Evolutionary conservation across 2,329 filamentous ascomycete genomes (phyloP), one percentile per base, ranked within the genome.

Genomic region (Aureobasidium zeae): DNA sequence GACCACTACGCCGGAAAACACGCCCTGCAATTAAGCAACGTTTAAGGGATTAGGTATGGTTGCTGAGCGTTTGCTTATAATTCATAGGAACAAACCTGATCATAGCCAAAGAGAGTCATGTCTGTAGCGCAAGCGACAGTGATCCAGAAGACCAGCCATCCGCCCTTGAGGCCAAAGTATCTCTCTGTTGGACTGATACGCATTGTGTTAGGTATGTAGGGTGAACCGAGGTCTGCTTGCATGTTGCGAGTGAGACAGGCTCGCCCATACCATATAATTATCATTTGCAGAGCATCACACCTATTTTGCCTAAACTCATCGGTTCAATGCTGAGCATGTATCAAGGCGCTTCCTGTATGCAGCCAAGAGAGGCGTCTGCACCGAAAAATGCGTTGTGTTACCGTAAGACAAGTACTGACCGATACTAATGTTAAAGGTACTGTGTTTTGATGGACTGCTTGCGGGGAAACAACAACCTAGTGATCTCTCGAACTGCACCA

Each of bases 1-100:
- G 11, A 77, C 68, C 20, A 76, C 64, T 5, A 75, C 72, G 41
- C 73, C 73, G 20, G 70, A 68, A 48, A 74, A 74, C 3, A 76
- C 70, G 47, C 72, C 72, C 37, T 56, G n/a, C n/a, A 19, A 4
- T 2, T 24, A 5, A 17, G 7, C 13, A 19, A n/a, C n/a, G n/a
- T n/a, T n/a, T n/a, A n/a, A 29, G 17, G 15, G 19, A 4, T 41
- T 74, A 69, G 38, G 71, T 66, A 41, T 69, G 70, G 3, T 22
- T 37, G n/a, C 42, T 35, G 22, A 24, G 3, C 3, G 6, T 25
- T 9, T 7, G 10, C 15, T 16, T 13, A 8, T 16, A 2, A 25
- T 6, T 8, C 8, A 2, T 15, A n/a, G n/a, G 2, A 13, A 31
- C 16, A 32, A 15, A 35, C 25, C 44, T 36, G 46, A 37, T 37